A percentile compares a stretch with the other conserved stretches of the same genome.
phyloP scores from a whole-genome alignment of 371 early-diverging fungal species.

The Mortierella sp. region DNA sequence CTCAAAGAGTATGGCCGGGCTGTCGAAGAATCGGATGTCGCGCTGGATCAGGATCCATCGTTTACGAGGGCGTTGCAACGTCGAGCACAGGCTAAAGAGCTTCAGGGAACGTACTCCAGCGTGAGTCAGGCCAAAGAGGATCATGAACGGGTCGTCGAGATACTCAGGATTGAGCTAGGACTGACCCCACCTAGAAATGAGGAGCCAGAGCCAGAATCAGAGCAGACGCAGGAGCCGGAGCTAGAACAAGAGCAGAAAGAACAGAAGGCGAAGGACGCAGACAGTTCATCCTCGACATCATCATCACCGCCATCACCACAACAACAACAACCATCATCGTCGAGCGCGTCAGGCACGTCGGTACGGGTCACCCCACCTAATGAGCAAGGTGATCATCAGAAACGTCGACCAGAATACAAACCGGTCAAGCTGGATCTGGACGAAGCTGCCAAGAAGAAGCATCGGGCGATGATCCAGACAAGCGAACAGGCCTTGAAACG shows the following conservation, averaged over 20 bases:
- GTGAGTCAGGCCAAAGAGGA: slow-evolving; percentile 70
- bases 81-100: slow-evolving; percentile 86
- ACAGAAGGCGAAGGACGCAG: too few species aligned
- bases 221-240: too few species aligned
- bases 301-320: slow-evolving; percentile 2
- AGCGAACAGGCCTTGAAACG: slow-evolving; percentile 48
- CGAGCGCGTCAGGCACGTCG: background rate
- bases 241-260: too few species aligned
- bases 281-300: background rate
- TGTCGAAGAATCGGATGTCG: slow-evolving; percentile 72
- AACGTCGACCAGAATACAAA: slow-evolving; percentile 2
- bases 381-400: background rate
- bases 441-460: slow-evolving; percentile 29
- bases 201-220: background rate
- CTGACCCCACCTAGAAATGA: slow-evolving; percentile 44
- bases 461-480: slow-evolving; percentile 31
- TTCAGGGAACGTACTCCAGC: slow-evolving; percentile 60
- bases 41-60: slow-evolving; percentile 78
- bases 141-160: slow-evolving; percentile 54
- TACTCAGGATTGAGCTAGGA: slow-evolving; percentile 39
- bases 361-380: background rate
- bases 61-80: slow-evolving; percentile 87
- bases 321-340: background rate
- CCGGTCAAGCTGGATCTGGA: slow-evolving; percentile 32
- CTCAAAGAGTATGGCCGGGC: slow-evolving; percentile 62